These are phyloP conservation scores for Fusarium chaquense DNA, from an alignment of 2,329 filamentous ascomycete species.

Conservation along the genomic window DNA sequence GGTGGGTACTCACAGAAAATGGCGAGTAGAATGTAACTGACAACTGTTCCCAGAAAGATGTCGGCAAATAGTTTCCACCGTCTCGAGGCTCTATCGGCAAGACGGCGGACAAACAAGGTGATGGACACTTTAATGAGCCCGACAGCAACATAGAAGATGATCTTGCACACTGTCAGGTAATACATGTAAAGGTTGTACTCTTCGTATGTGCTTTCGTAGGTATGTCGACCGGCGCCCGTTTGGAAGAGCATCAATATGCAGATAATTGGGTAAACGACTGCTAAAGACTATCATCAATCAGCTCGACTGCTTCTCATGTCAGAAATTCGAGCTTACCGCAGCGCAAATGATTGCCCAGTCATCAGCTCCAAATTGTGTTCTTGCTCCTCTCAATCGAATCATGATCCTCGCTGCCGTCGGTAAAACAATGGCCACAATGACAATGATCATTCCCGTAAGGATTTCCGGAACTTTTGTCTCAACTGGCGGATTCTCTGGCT, in stretches of 20 bases:
- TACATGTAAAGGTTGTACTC: conserved; percentile 26
- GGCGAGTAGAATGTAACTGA: conserved; percentile 23
- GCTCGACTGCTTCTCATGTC: background rate
- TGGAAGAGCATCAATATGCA: conserved; percentile 20
- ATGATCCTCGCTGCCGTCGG: conserved; percentile 11
- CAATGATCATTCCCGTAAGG: conserved; percentile 24
- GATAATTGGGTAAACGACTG: conserved; percentile 15
- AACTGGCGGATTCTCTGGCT: conserved; percentile 7
- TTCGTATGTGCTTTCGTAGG: conserved; percentile 24
- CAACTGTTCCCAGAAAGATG: conserved; percentile 20
- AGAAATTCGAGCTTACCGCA: conserved; percentile 1
- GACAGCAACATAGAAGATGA: conserved; percentile 22
- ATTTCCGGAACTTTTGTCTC: conserved; percentile 23
- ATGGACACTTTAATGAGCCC: conserved; percentile 29
- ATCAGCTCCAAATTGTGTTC: conserved; percentile 13
- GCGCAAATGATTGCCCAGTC: conserved; percentile 27
- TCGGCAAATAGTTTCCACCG: conserved; percentile 27
- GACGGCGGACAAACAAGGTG: conserved; percentile 21
- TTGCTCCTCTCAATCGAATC: conserved; percentile 10
- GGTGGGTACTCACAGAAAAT: conserved; percentile 14
- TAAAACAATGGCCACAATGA: conserved; percentile 29
- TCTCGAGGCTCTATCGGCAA: conserved; percentile 20
- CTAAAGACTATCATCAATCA: conserved; percentile 6
- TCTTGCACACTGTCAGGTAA: conserved; percentile 17
- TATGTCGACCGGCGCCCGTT: conserved; percentile 18